A percentile compares a stretch with the other conserved stretches of the same genome.
Evolutionary conservation across 2,329 filamentous ascomycete genomes (phyloP).

Genomic region (Paracoccidioides brasiliensis): DNA sequence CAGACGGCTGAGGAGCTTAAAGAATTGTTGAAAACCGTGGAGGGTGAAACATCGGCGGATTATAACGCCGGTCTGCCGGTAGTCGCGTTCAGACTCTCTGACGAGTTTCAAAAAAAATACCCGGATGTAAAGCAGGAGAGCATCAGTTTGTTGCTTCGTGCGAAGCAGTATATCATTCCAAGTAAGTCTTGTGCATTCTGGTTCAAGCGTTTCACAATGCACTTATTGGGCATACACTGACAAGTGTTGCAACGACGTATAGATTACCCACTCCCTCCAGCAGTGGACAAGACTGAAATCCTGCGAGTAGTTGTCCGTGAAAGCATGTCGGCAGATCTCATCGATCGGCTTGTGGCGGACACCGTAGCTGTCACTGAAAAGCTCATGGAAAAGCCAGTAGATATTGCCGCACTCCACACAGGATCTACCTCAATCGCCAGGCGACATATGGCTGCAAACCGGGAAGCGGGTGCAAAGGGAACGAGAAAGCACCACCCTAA

Average conservation of each 20-base stretch:
- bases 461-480: not conserved
- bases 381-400: conserved; percentile 42
- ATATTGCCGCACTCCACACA: conserved; percentile 39
- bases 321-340: conserved; percentile 53
- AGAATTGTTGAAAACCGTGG: conserved; percentile 28
- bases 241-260: not conserved
- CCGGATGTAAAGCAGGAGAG: conserved; percentile 52
- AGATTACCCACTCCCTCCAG: conserved; percentile 53
- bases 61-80: conserved; percentile 56
- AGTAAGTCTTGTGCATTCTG: conserved; percentile 28
- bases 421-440: conserved; percentile 30
- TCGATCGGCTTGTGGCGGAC: conserved; percentile 50
- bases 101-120: conserved; percentile 47
- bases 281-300: conserved; percentile 50
- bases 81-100: conserved; percentile 52
- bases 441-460: conserved; percentile 15
- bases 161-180: conserved; percentile 58
- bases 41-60: conserved; percentile 42
- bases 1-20: conserved; percentile 20
- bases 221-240: not conserved
- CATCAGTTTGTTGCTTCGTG: conserved; percentile 48
- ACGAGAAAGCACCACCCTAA: conserved; percentile 3
- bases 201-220: not conserved
- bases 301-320: conserved; percentile 55
- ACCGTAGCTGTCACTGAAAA: conserved; percentile 48